Base-by-base conservation (phyloP, 1,284 basidiomycete genomes). In the Ustilago loliicola region DNA sequence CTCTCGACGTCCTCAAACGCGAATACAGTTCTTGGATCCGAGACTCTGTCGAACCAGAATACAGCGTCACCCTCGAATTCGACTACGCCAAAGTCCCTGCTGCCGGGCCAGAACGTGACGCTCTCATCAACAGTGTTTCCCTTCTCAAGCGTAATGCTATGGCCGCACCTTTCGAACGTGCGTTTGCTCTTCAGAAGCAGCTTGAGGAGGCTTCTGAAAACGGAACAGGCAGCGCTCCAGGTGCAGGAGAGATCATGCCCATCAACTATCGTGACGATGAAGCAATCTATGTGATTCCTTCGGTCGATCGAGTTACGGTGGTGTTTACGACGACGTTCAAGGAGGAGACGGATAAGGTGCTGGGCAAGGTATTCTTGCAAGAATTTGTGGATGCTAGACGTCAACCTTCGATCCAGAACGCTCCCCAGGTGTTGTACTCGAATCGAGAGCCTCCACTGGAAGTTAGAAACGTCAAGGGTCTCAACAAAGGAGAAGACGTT, bases 341-440 rank as follows among this genome's bases (percentile, higher is more conserved):
- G 82, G 97, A 99, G 83, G 97, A 99, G 88, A 98, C 96, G 7
- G 97, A 99, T 88, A 91, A 95, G 64, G 94, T 98, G 59, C 94
- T 95, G 86, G 97, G 97, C 27, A 95, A 95, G 84, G 93, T 99
- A 7, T 99, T 99, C 89, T 88, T 99, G 70, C 97, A 99, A 90
- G 97, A 99, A 91, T 99, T 99, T 81, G 97, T 98, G 51, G 97
- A 99, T 88, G 96, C 97, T 10, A 91, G 96, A 66, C 91, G 95
- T 72, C 91, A 95, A 72, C 94, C 96, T 1, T 92, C 92, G 19
- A 93, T 99, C 73, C 97, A 99, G 87, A 96, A 93, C 80, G 97
- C 97, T 0, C 97, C 97, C 0, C 97, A 99, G 88, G 97, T 99
- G 7, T 90, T 96, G n/a, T 99, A 98, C 88, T 93, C 94, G 38